Conservation (phyloP, 345 rosid genomes). For the Eutrema heterophyllum region DNA sequence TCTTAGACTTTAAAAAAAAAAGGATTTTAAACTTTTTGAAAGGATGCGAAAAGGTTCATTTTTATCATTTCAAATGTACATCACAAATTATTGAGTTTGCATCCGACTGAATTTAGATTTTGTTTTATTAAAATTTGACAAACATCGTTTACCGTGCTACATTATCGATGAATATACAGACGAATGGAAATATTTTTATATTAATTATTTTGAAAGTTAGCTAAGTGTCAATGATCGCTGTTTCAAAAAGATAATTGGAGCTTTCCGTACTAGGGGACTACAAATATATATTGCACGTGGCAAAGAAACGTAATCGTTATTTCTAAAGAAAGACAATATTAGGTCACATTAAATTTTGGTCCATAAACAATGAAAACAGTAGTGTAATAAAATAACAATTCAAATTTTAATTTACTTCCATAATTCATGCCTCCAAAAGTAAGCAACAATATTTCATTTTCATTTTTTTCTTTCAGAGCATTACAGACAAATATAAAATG, state of each 20-base stretch:
- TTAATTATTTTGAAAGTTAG: slow-evolving; percentile 17
- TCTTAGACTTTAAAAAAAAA: background rate
- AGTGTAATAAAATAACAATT: background rate
- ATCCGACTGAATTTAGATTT: background rate
- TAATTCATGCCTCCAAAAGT: background rate
- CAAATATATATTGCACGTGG: slow-evolving; percentile 24
- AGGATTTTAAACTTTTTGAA: background rate
- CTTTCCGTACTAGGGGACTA: slow-evolving; percentile 30
- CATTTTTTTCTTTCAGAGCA: background rate
- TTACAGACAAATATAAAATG: background rate
- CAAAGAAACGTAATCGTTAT: background rate
- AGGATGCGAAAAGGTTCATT: background rate
- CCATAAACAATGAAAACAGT: background rate
- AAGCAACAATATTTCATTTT: background rate
- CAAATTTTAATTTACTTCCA: background rate
- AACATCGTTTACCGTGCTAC: slow-evolving; percentile 10
- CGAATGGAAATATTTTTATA: background rate
- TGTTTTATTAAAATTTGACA: background rate
- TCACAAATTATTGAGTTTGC: slow-evolving; percentile 5
- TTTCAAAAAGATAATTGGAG: slow-evolving; percentile 16
- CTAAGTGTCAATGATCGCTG: slow-evolving; percentile 12
- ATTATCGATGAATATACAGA: background rate
- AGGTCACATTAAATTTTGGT: slow-evolving; percentile 19
- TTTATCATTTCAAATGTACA: background rate
- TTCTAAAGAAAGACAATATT: slow-evolving; percentile 12